A percentile compares a stretch with the other conserved stretches of the same genome.
These are phyloP conservation scores for Lophium mytilinum DNA, from an alignment of 495 filamentous ascomycete genomes.

Conservation along the genomic window DNA sequence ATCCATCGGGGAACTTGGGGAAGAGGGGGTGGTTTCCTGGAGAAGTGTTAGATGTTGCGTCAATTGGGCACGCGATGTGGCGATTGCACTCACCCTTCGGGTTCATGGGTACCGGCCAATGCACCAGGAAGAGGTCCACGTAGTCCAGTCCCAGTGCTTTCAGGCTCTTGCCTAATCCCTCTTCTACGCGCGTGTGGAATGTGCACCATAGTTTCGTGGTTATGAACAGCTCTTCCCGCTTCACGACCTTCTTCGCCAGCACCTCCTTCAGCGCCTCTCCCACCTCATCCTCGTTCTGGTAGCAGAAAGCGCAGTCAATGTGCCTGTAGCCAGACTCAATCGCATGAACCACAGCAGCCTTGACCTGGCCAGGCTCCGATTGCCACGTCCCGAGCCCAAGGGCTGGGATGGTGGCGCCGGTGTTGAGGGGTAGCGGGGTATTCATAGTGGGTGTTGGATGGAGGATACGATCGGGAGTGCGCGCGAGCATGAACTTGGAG, in stretches of 20 bases:
- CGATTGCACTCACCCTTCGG: conserved; percentile 45
- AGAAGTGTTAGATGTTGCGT: background rate
- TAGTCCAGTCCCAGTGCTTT: conserved; percentile 67
- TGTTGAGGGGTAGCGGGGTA: conserved; percentile 64
- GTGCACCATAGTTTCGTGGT: conserved; percentile 81
- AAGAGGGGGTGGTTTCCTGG: conserved; percentile 66
- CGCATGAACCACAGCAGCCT: conserved; percentile 32
- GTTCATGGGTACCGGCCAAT: conserved; percentile 84
- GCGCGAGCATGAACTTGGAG: conserved; percentile 28
- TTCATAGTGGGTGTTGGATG: conserved; percentile 27
- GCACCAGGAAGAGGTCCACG: conserved; percentile 72
- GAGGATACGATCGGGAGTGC: conserved; percentile 26
- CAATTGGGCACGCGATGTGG: background rate
- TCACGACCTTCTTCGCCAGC: conserved; percentile 55
- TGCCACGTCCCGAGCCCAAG: conserved; percentile 71
- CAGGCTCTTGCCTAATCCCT: conserved; percentile 62
- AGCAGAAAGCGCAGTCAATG: conserved; percentile 36
- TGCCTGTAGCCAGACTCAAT: conserved; percentile 33
- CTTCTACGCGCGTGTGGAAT: conserved; percentile 58
- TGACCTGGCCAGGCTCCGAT: conserved; percentile 53
- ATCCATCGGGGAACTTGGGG: conserved; percentile 63
- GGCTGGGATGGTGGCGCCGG: conserved; percentile 64
- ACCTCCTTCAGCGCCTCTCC: conserved; percentile 52
- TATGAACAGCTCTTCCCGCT: conserved; percentile 72
- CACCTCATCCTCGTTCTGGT: conserved; percentile 43